Percentiles rank a stretch among this genome's conserved stretches.
Evolutionary conservation across 306 rosid species (phyloP).

Genomic region (Lathyrus aphaca): DNA sequence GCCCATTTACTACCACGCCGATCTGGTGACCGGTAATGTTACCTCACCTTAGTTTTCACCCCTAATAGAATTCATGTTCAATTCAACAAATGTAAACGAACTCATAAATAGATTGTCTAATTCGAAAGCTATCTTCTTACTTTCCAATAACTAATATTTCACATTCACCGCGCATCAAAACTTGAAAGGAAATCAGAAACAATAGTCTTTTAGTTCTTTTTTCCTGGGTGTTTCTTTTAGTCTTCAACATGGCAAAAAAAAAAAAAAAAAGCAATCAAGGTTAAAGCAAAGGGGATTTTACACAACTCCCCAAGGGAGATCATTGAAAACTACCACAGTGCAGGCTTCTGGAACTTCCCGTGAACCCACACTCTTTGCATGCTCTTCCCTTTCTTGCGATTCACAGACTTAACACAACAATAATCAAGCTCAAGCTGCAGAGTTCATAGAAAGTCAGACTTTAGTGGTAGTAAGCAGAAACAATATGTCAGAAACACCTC

Average conservation of each 20-base stretch:
- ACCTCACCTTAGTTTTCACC: background rate
- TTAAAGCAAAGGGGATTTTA: background rate
- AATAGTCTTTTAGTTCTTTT: background rate
- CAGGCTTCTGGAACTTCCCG: slow-evolving; percentile 87
- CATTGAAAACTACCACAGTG: slow-evolving; percentile 34
- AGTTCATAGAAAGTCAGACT: slow-evolving; percentile 32
- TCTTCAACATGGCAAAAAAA: background rate
- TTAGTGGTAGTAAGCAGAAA: slow-evolving; percentile 11
- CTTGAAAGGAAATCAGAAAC: background rate
- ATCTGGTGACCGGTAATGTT: too few relatives aligned
- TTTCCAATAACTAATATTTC: slow-evolving; percentile 7
- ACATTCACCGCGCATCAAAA: slow-evolving; percentile 18
- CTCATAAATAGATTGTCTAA: background rate
- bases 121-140: slow-evolving; percentile 12
- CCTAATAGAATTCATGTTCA: background rate
- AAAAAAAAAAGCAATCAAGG: slow-evolving; percentile 20
- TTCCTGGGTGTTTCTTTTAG: background rate
- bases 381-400: slow-evolving; percentile 77
- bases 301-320: slow-evolving; percentile 10
- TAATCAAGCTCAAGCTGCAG: slow-evolving; percentile 86
- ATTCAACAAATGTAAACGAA: slow-evolving; percentile 9
- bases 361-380: slow-evolving; percentile 97
- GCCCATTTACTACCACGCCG: too few relatives aligned
- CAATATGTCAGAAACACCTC: slow-evolving; percentile 28
- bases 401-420: slow-evolving; percentile 82